Evolutionary conservation across 164 flowering plant species (phyloP).

Genomic region (Aristolochia californica): DNA sequence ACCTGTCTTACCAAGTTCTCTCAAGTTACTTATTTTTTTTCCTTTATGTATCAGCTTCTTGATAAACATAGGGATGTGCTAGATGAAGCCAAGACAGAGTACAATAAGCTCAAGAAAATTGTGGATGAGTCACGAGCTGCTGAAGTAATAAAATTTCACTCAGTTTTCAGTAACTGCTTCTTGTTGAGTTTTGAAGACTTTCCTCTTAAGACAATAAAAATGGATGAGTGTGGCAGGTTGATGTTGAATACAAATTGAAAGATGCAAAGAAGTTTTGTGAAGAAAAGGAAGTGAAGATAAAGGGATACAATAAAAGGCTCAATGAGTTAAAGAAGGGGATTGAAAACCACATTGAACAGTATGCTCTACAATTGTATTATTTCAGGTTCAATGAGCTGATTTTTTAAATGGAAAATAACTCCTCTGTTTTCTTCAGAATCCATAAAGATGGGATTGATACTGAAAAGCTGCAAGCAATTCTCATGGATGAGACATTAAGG

Average conservation of each 20-base stretch:
- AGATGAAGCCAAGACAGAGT: constrained; percentile 61
- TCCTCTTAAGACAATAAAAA: no score
- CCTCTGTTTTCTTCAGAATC: constrained; percentile 34
- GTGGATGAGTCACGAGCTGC: constrained; percentile 44
- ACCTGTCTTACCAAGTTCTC: no score
- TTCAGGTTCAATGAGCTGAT: no score
- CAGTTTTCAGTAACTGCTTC: not conserved
- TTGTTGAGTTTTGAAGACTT: no score
- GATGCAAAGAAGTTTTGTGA: constrained; percentile 65
- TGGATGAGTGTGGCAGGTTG: constrained; percentile 43
- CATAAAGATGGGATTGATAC: constrained; percentile 82
- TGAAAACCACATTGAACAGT: constrained; percentile 80
- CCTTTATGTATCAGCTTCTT: constrained; percentile 41
- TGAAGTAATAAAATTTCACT: constrained; percentile 40
- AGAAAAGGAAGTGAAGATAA: constrained; percentile 72
- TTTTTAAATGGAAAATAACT: not conserved
- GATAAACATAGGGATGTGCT: constrained; percentile 70
- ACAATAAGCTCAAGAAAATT: constrained; percentile 51
- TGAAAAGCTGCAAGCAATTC: constrained; percentile 65
- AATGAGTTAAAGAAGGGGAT: constrained; percentile 59
- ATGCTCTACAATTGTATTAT: no score
- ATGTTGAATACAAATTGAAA: constrained; percentile 73
- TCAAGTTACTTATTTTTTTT: no score
- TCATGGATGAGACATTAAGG: constrained; percentile 36
- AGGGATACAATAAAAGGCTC: constrained; percentile 60